A percentile compares a stretch with the other conserved stretches of the same genome.
Evolutionary conservation across 2,329 filamentous ascomycete species (phyloP).

Genomic region (Fusarium acutatum): DNA sequence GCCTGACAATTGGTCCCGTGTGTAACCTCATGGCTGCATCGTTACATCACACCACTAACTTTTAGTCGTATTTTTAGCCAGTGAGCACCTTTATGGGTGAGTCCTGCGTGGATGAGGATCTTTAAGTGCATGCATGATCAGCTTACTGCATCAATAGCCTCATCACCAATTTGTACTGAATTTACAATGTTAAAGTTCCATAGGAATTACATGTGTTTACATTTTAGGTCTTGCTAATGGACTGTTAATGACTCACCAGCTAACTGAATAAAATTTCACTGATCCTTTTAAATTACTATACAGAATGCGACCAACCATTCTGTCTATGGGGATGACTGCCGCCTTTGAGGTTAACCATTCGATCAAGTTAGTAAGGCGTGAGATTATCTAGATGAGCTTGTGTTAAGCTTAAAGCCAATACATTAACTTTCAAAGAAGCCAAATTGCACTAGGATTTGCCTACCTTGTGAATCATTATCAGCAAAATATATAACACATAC

Average conservation of each 20-base stretch:
- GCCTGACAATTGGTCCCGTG: rapidly evolving
- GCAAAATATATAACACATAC: no score
- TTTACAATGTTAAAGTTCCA: neutral
- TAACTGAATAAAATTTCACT: neutral
- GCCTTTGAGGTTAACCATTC: no score
- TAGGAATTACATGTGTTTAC: rapidly evolving
- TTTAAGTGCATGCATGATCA: neutral
- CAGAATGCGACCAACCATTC: no score
- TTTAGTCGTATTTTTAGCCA: neutral
- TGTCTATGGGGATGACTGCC: no score
- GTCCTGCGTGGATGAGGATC: neutral
- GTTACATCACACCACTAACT: neutral
- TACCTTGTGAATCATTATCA: no score
- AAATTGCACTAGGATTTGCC: no score
- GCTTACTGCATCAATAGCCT: neutral
- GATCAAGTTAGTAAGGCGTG: no score
- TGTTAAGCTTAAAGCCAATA: no score
- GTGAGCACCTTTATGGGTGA: no score
- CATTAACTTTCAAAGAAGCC: no score
- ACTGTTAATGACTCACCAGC: neutral
- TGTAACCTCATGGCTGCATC: neutral
- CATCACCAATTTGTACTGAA: rapidly evolving
- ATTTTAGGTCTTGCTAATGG: rapidly evolving
- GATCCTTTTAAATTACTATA: no score
- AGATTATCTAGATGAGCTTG: no score